Evolutionary conservation across 768 basidiomycete species (phyloP).

Genomic region (Phlegmacium glaucopus): DNA sequence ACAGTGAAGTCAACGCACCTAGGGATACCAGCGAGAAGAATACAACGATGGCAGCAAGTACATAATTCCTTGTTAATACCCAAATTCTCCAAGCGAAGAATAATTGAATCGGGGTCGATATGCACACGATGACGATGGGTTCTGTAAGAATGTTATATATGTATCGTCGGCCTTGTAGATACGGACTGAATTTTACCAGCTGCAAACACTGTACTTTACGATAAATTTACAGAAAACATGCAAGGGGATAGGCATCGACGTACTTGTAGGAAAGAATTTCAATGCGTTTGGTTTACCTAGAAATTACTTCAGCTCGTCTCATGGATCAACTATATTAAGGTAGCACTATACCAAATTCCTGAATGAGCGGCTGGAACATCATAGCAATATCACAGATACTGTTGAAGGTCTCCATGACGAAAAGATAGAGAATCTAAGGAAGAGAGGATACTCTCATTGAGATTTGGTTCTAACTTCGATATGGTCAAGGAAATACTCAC

Average conservation of each 20-base stretch:
- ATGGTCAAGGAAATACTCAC: constrained; percentile 18
- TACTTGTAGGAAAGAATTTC: constrained; percentile 33
- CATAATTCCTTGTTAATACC: constrained; percentile 35
- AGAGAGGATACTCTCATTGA: too few relatives aligned
- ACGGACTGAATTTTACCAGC: constrained; percentile 8
- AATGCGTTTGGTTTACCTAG: constrained; percentile 31
- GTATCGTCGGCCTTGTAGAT: neutral
- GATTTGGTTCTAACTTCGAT: neutral
- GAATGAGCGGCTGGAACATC: constrained; percentile 45
- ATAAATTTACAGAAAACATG: neutral
- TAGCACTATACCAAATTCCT: constrained; percentile 41
- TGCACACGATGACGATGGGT: constrained; percentile 30
- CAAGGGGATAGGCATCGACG: constrained; percentile 1
- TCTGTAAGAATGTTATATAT: constrained; percentile 17
- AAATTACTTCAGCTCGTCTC: neutral
- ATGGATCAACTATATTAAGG: neutral
- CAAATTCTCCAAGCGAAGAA: constrained; percentile 44
- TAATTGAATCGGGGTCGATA: constrained; percentile 46
- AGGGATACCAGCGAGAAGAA: constrained; percentile 33
- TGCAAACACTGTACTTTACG: constrained; percentile 16
- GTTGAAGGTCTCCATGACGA: constrained; percentile 40
- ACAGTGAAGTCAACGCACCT: constrained; percentile 18
- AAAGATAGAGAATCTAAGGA: constrained; percentile 37
- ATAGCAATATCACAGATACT: constrained; percentile 42
- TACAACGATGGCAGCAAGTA: constrained; percentile 29